Conservation (phyloP, 805 yeast species). For the Clavispora carvajalis region DNA sequence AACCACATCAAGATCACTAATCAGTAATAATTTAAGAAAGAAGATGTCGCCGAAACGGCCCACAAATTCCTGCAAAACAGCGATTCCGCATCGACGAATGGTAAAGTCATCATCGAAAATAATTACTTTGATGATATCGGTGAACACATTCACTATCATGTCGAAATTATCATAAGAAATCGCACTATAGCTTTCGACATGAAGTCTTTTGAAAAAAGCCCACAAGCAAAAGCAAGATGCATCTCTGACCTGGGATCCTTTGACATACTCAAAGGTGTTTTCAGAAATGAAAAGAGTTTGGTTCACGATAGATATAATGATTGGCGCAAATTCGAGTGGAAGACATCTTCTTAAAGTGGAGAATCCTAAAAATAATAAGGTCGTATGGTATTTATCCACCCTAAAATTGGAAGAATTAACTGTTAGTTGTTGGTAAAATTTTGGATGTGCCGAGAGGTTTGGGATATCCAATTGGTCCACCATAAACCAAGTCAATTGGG, state of each 20-base stretch:
- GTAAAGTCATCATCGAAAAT: constrained; percentile 71
- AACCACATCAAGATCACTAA: constrained; percentile 9
- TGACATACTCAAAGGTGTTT: constrained; percentile 41
- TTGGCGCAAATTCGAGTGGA: constrained; percentile 19
- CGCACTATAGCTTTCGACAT: constrained; percentile 11
- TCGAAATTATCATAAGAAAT: constrained; percentile 6
- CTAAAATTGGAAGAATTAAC: neutral
- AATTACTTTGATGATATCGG: constrained; percentile 44
- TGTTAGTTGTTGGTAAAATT: neutral
- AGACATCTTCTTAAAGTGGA: constrained; percentile 23
- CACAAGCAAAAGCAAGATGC: constrained; percentile 82
- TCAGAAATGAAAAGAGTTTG: constrained; percentile 54
- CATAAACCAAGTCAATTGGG: constrained; percentile 36
- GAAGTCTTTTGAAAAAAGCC: constrained; percentile 54
- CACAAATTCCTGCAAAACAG: constrained; percentile 79
- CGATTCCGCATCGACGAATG: constrained; percentile 76
- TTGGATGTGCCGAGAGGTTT: neutral
- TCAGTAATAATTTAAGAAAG: constrained; percentile 21
- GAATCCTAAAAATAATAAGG: constrained; percentile 51
- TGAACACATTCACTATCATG: constrained; percentile 19
- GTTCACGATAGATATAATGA: constrained; percentile 35
- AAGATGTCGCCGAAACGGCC: constrained; percentile 60
- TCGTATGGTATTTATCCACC: constrained; percentile 52
- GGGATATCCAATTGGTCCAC: constrained; percentile 27
- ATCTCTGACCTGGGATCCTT: constrained; percentile 73